Evolutionary conservation across 345 rosid species (phyloP), one percentile per base, ranked within the genome.

Genomic region (Hypericum perforatum): DNA sequence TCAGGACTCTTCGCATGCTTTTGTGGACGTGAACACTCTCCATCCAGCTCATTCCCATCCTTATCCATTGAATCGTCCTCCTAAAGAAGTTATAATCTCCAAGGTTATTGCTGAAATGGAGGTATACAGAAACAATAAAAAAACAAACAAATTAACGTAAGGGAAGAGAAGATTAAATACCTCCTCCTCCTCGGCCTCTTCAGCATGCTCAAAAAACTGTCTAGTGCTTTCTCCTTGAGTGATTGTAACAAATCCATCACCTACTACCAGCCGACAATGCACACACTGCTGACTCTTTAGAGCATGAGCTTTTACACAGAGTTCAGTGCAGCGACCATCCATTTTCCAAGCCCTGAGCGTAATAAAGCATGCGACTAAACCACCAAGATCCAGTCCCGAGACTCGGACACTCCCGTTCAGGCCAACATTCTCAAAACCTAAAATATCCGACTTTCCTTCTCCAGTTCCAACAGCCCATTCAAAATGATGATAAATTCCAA

Each of bases 1-100:
- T 92, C 98, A 58, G 96, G 96, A 83, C 96, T 92, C 82, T 92
- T 92, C 46, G 95, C 98, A 66, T 92, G 98, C 76, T 92, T 85
- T 68, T 92, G 98, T 39, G 98, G 95, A 70, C 94, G 96, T 60
- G 80, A 81, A 75, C 98, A 87, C 64, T 92, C 96, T 56, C 86
- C 96, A 79, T 92, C 98, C 47, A 92, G 77, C 64, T 88, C 98
- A 78, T 83, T 88, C 58, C 95, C 96, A 29, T 92, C 98, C 80
- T 72, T 81, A 72, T 92, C 98, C 75, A 85, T 57, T 75, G 92
- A 79, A 65, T 80, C 87, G 77, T 92, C 98, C 74, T 85, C 96
- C 98, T 91, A 69, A 69, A 60, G 62, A 69, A 57, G 56, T 53
- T 7, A 74, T 11, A 55, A 36, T 41, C 47, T 16, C 45, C 8